These are phyloP conservation scores for Trypanosoma platydactyli DNA, from an alignment of 208 protist genomes.

Conservation along the genomic window DNA sequence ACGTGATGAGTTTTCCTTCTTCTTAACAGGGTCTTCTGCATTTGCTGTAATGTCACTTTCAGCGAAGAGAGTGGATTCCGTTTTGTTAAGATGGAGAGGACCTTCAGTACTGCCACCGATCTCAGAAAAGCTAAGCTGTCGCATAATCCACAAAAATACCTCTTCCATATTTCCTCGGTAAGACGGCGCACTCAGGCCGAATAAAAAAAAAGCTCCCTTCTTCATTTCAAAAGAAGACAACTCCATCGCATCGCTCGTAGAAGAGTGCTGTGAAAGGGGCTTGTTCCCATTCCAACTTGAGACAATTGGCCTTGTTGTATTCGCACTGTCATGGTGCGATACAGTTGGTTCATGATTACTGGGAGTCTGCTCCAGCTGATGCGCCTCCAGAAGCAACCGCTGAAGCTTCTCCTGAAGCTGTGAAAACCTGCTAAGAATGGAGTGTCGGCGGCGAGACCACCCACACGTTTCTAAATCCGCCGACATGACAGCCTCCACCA, in stretches of 20 bases:
- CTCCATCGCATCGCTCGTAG: neutral
- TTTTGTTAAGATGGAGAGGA: neutral
- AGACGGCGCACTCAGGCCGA: constrained; percentile 17
- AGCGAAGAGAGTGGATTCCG: neutral
- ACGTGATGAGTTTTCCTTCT: neutral
- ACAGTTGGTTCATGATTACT: neutral
- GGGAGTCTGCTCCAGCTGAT: constrained; percentile 13
- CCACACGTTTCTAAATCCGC: constrained; percentile 23
- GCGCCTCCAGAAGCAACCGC: constrained; percentile 23
- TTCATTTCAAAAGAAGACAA: neutral
- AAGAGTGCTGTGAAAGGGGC: neutral
- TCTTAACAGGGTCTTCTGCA: neutral
- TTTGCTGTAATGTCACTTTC: neutral
- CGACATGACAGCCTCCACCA: constrained; percentile 25
- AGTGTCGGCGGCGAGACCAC: constrained; percentile 15
- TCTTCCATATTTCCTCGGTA: constrained; percentile 24
- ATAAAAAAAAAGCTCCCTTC: constrained; percentile 17
- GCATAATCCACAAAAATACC: constrained; percentile 29
- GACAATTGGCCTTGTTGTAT: neutral
- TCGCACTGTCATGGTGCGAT: neutral
- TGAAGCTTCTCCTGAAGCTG: constrained; percentile 28
- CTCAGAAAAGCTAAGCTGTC: neutral
- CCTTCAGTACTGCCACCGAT: neutral
- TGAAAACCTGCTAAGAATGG: constrained; percentile 17
- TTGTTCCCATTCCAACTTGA: neutral